Evolutionary conservation across 495 filamentous ascomycete genomes (phyloP).

Genomic region (Staphylotrichum longicolle): DNA sequence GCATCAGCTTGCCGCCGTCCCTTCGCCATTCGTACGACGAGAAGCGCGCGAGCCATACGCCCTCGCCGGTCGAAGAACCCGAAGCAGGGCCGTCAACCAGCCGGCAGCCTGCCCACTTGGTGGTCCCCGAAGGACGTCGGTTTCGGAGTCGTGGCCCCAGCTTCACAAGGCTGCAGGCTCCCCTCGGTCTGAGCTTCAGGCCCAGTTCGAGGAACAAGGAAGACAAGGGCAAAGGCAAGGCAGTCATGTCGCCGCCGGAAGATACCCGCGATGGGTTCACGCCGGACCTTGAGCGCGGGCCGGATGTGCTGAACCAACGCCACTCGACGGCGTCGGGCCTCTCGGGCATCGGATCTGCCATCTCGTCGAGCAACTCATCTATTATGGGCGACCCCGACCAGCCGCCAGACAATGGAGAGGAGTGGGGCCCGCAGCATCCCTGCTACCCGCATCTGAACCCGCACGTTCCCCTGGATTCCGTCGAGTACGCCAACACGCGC

Average conservation of each 20-base stretch:
- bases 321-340: conserved; percentile 41
- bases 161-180: conserved; percentile 31
- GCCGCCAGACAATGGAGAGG: conserved; percentile 52
- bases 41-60: conserved; percentile 40
- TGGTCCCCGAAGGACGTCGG: conserved; percentile 31
- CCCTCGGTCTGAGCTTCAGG: conserved; percentile 38
- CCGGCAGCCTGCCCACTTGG: conserved; percentile 30
- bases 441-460: conserved; percentile 93
- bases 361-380: conserved; percentile 51
- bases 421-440: conserved; percentile 87
- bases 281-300: conserved; percentile 52
- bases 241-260: conserved; percentile 39
- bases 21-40: conserved; percentile 50
- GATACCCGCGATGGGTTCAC: conserved; percentile 38
- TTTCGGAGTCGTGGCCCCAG: conserved; percentile 35
- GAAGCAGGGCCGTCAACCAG: conserved; percentile 31
- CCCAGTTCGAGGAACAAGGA: conserved; percentile 16
- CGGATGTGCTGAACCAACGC: conserved; percentile 32
- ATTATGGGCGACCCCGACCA: conserved; percentile 53
- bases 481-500: conserved; percentile 71
- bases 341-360: conserved; percentile 48
- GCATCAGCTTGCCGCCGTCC: conserved; percentile 65
- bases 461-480: conserved; percentile 74
- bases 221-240: conserved; percentile 48
- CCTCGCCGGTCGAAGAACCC: conserved; percentile 33